A percentile compares a stretch with the other conserved stretches of the same genome.
These are phyloP conservation scores for Microthyrium microscopicum DNA, from an alignment of 2,329 filamentous ascomycete genomes.

Conservation along the genomic window DNA sequence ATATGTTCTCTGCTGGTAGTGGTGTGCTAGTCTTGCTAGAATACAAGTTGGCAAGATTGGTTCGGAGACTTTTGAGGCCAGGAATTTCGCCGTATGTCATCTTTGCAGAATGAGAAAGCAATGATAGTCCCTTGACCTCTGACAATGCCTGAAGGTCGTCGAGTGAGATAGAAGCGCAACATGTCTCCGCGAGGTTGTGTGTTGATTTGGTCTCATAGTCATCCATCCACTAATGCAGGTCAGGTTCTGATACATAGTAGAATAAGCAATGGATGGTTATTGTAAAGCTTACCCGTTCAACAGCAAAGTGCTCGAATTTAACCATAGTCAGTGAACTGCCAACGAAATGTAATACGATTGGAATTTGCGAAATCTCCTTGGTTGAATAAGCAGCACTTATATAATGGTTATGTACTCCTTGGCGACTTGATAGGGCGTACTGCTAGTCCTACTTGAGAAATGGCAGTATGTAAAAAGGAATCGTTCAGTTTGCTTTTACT, in stretches of 20 bases:
- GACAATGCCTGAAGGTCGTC: slow-evolving; percentile 46
- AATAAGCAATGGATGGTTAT: too few species aligned
- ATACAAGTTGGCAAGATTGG: slow-evolving; percentile 49
- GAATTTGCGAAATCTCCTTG: too few species aligned
- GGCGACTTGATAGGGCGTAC: too few species aligned
- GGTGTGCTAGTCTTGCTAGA: slow-evolving; percentile 33
- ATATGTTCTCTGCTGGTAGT: slow-evolving; percentile 43
- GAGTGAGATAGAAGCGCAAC: slow-evolving; percentile 57
- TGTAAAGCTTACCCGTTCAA: slow-evolving; percentile 43
- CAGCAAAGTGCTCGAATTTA: slow-evolving; percentile 35
- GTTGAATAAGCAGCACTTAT: too few species aligned
- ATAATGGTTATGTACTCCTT: too few species aligned
- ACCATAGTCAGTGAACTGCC: slow-evolving; percentile 12
- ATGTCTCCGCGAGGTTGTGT: slow-evolving; percentile 66
- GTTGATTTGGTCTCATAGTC: slow-evolving; percentile 34
- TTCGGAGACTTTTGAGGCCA: slow-evolving; percentile 46
- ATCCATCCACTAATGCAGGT: slow-evolving; percentile 42
- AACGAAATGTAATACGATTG: slow-evolving; percentile 15
- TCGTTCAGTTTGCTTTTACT: too few species aligned
- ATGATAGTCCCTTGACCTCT: slow-evolving; percentile 34
- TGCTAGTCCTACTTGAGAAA: too few species aligned
- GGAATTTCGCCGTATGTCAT: slow-evolving; percentile 61
- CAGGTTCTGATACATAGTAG: slow-evolving; percentile 14
- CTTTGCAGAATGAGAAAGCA: slow-evolving; percentile 35
- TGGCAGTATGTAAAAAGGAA: too few species aligned